Base-by-base conservation (phyloP, 2,329 filamentous ascomycete species). In the Sclerotiophoma versabilis region DNA sequence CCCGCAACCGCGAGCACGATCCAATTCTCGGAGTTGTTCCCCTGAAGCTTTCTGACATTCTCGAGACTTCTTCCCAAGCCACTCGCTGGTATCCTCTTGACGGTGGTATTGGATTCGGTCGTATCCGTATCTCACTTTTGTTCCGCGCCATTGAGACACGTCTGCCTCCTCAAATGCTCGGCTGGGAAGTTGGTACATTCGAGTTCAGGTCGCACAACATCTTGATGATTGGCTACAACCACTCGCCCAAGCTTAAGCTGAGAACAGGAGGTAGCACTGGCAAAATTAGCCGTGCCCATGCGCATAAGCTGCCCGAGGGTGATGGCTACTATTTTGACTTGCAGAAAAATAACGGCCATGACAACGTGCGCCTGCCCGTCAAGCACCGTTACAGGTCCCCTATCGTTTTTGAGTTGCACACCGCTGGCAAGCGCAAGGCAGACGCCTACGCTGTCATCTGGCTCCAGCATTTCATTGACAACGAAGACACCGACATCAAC, bases 31-130 rank as follows among this genome's bases (percentile, higher is more conserved):
- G 95, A 33, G 90, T 98, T 4, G 90, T 98, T 1, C 92, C 93
- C 1, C 79, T 99, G 54, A 95, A 92, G 72, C 76, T 98, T 0
- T 90, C 91, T 0, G 92, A 97, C 43, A 83, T 97, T n/a, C 80
- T 99, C 19, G 87, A 93, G 65, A 96, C 89, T 0, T 89, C 87
- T 62, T 96, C 92, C 37, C 92, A 98, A 73, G 84, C 88, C 49
- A 96, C 92, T 2, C 82, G 92, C 55, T 97, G 93, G 92, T 98
- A 97, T 72, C 93, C 95, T n/a, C 83, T 99, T 0, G 93, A 96
- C 69, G 95, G 93, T 19, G 95, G 95, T 10, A 88, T 98, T 59
- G 79, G 95, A 0, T 98, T 95, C 61, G 95, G 95, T 32, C 89
- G 93, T 7, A 84, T 96, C 55, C 88, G 93, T 33, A 89, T 99